Evolutionary conservation across 805 yeast genomes (phyloP).

Genomic region (Spathaspora sp.): DNA sequence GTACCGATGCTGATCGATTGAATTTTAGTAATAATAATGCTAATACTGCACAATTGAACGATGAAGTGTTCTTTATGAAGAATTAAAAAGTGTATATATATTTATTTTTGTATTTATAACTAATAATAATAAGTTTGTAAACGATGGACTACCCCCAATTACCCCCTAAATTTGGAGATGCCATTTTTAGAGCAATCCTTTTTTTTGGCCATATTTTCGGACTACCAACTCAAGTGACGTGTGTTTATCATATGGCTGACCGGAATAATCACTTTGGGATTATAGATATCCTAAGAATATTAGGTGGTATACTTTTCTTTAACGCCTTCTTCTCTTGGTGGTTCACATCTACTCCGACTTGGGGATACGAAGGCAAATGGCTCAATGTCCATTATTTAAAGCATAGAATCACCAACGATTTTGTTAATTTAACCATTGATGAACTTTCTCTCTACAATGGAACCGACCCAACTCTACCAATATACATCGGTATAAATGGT

Average conservation of each 20-base stretch:
- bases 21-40: slow-evolving; percentile 26
- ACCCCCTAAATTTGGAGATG: too few relatives aligned
- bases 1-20: slow-evolving; percentile 27
- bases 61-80: slow-evolving; percentile 26
- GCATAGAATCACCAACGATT: slow-evolving; percentile 14
- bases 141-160: too few relatives aligned
- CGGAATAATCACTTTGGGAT: slow-evolving; percentile 18
- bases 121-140: background rate
- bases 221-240: background rate
- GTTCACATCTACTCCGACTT: slow-evolving; percentile 53
- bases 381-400: slow-evolving; percentile 40
- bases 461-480: slow-evolving; percentile 41
- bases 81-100: background rate
- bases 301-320: slow-evolving; percentile 44
- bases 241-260: background rate
- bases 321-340: slow-evolving; percentile 52
- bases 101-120: background rate
- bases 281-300: slow-evolving; percentile 40
- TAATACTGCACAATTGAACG: slow-evolving; percentile 10
- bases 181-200: too few relatives aligned
- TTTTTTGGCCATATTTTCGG: too few relatives aligned
- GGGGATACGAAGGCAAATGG: slow-evolving; percentile 60
- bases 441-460: slow-evolving; percentile 55
- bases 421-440: slow-evolving; percentile 34
- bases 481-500: slow-evolving; percentile 59